Base-by-base conservation (phyloP, 305 asterid species). In the Ilex paraguariensis region DNA sequence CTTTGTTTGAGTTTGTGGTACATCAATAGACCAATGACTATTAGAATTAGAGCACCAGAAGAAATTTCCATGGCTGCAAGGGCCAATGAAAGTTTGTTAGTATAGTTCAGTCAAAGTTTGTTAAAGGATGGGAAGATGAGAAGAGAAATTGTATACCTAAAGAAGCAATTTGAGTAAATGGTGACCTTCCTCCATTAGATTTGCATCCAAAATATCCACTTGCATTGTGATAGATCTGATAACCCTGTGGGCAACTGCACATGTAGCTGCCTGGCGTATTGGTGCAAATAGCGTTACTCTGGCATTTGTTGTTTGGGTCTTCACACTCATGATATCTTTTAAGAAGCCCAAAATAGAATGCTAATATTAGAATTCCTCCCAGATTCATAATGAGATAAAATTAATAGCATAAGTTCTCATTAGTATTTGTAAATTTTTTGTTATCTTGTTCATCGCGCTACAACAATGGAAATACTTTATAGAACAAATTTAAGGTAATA, bases 261-360 rank as follows among this genome's bases (percentile, higher is more conserved):
- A 0, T 10, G 68, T 68, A 74, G 58, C 61, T 52, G 13, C 82
- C 85, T 7, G 6, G 55, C 33, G 70, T 66, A 52, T 80, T 77
- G 14, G 66, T 46, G n/a, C 80, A 80, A 5, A 0, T 12, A 50
- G 53, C 57, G 2, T 51, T 15, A 31, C 13, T 40, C 3, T 64
- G 79, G 65, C 82, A 77, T 2, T 0, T 54, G 54, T 74, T 63
- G 5, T 21, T 21, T 8, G 61, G 48, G 44, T 57, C 57, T 28
- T 39, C 55, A 63, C 86, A 77, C 71, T 77, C 83, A 1, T 45
- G 1, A 80, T 57, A 44, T 71, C 85, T 75, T 54, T 31, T 21
- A 21, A 60, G 39, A 40, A 12, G 6, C 30, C n/a, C 39, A 36
- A 6, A 63, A 63, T n/a, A 3, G 0, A 21, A 54, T 10, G 31